Conservation (phyloP, 78 protist species). For the Dictyostelium capitatum region DNA sequence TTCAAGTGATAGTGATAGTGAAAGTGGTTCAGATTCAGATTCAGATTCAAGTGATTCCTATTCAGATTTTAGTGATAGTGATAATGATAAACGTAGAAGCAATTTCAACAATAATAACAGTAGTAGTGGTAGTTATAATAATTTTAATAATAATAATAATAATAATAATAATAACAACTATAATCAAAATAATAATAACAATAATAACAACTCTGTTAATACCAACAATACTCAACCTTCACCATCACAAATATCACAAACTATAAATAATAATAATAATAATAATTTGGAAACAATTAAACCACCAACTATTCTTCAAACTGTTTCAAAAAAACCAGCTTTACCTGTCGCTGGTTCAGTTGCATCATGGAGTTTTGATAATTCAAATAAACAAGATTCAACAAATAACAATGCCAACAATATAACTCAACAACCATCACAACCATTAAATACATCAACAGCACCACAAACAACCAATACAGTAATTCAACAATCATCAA, state of each 20-base stretch:
- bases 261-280: background rate
- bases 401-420: background rate
- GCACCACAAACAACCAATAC: slow-evolving; percentile 2
- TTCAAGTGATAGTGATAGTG: slow-evolving; percentile 34
- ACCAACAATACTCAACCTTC: background rate
- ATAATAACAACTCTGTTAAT: background rate
- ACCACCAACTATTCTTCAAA: slow-evolving; percentile 31
- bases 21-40: slow-evolving; percentile 12
- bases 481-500: background rate
- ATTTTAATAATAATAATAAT: background rate
- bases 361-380: slow-evolving; percentile 32
- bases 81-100: slow-evolving; percentile 55
- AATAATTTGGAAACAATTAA: background rate
- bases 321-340: slow-evolving; percentile 25
- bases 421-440: background rate
- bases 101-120: background rate
- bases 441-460: slow-evolving; percentile 11
- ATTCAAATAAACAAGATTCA: background rate
- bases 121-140: background rate
- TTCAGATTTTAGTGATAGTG: slow-evolving; percentile 75
- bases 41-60: slow-evolving; percentile 52
- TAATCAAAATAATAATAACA: background rate
- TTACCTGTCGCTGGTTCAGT: background rate
- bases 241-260: slow-evolving; percentile 4
- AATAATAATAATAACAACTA: slow-evolving; percentile 16